These are phyloP conservation scores for Termitomyces sp. DNA, from an alignment of 768 basidiomycete species.

Conservation along the genomic window DNA sequence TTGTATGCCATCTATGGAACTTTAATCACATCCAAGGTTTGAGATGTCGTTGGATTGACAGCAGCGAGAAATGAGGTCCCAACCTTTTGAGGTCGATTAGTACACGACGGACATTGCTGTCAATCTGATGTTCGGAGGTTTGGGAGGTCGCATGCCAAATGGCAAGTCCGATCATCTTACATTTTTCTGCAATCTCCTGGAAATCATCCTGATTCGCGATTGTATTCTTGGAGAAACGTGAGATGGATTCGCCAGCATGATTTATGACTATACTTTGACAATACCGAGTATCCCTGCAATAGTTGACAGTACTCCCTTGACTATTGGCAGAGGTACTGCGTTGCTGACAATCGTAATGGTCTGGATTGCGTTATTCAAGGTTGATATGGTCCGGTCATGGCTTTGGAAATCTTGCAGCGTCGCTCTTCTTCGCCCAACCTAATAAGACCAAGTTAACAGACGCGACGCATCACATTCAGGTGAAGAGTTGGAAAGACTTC, in stretches of 20 bases:
- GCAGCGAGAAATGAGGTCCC: too few species aligned
- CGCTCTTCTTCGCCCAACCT: too few species aligned
- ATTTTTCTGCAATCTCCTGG: neutral
- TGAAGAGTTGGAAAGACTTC: too few species aligned
- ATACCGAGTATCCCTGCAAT: conserved; percentile 2
- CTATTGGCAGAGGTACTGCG: neutral
- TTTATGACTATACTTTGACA: conserved; percentile 1
- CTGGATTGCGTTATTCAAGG: conserved; percentile 3
- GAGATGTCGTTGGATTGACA: too few species aligned
- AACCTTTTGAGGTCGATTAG: too few species aligned
- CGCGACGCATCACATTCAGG: too few species aligned
- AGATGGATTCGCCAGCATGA: neutral
- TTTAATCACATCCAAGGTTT: too few species aligned
- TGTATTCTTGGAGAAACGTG: neutral
- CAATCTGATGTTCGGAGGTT: neutral
- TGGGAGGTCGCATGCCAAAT: conserved; percentile 5
- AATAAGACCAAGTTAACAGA: too few species aligned
- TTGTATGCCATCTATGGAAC: too few species aligned
- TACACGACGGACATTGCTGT: too few species aligned
- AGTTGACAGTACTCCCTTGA: conserved; percentile 1
- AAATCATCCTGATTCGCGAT: conserved; percentile 4
- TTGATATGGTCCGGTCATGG: conserved; percentile 1
- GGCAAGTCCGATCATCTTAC: conserved; percentile 4
- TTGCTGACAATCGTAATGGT: neutral
- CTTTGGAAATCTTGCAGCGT: neutral